phyloP scores from a whole-genome alignment of 2,329 filamentous ascomycete genomes.

The Aspergillus sp. region DNA sequence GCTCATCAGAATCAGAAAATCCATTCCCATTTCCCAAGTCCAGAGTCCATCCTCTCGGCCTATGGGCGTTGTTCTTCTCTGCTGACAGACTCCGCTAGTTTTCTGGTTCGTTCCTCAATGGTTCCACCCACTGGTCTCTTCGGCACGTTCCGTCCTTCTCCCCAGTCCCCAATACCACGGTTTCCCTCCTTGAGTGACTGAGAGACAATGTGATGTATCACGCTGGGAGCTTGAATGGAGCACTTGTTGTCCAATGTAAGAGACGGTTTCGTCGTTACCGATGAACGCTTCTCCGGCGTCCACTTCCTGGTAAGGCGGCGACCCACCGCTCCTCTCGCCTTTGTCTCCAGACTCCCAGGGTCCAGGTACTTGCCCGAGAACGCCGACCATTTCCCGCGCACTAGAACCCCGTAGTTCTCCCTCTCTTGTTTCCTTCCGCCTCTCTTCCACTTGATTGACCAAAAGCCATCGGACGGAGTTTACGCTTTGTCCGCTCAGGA shows the following conservation, averaged over 20 bases:
- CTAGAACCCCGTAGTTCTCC: background rate
- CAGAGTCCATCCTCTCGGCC: background rate
- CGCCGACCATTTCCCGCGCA: background rate
- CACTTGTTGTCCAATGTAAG: background rate
- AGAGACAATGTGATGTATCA: background rate
- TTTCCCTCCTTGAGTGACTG: background rate
- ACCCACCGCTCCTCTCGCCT: background rate
- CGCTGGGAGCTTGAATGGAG: background rate
- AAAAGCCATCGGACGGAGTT: background rate
- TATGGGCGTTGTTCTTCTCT: background rate
- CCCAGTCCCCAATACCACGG: background rate
- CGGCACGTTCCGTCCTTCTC: slow-evolving; percentile 14
- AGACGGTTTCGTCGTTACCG: background rate
- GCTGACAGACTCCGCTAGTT: slow-evolving; percentile 6
- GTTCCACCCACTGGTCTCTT: slow-evolving; percentile 7
- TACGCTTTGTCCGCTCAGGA: background rate
- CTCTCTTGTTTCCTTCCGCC: background rate
- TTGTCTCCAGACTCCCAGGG: background rate
- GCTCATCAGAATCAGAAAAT: slow-evolving; percentile 3
- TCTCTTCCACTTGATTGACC: background rate
- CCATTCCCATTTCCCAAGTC: background rate
- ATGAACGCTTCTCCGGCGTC: background rate
- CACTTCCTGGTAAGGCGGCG: background rate
- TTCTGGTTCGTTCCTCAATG: slow-evolving; percentile 3
- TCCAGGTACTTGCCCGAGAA: background rate